Conservation (phyloP, 2,329 filamentous ascomycete genomes). For the Raffaelea deltoideospora region DNA sequence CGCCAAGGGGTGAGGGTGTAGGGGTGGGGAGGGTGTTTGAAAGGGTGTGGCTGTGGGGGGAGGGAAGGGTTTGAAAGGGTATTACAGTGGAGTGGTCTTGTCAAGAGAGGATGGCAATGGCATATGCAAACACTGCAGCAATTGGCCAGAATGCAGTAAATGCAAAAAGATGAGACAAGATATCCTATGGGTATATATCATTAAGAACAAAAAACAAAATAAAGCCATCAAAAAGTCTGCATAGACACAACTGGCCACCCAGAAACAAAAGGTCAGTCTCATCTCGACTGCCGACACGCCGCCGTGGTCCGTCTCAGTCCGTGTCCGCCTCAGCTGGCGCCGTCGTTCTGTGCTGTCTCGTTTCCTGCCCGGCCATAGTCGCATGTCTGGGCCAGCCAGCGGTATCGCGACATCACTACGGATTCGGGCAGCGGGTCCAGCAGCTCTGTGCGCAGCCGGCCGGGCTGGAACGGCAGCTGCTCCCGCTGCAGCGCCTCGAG, state of each 20-base stretch:
- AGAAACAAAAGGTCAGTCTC: too few relatives aligned
- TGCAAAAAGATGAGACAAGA: too few relatives aligned
- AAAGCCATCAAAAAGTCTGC: too few relatives aligned
- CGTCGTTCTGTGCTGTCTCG: not conserved
- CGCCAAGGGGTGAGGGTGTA: conserved; percentile 20
- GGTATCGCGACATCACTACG: conserved; percentile 12
- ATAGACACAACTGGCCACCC: too few relatives aligned
- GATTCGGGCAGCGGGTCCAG: conserved; percentile 18
- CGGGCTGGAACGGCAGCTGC: conserved; percentile 30
- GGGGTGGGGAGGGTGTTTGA: not conserved
- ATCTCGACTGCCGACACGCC: too few relatives aligned
- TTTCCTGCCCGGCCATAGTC: not conserved
- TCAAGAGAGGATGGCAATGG: too few relatives aligned
- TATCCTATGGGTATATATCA: too few relatives aligned
- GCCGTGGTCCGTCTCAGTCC: too few relatives aligned
- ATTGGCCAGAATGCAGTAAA: too few relatives aligned
- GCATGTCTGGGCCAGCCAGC: conserved; percentile 13
- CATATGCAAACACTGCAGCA: too few relatives aligned
- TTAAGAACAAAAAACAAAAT: too few relatives aligned
- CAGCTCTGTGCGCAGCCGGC: conserved; percentile 29
- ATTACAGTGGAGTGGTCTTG: not conserved
- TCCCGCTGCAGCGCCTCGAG: conserved; percentile 37
- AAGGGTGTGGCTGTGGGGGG: not conserved
- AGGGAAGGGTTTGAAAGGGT: not conserved
- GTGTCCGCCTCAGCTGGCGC: not conserved